Base-by-base conservation (phyloP, 768 basidiomycete species). In the Ramaria rubella region DNA sequence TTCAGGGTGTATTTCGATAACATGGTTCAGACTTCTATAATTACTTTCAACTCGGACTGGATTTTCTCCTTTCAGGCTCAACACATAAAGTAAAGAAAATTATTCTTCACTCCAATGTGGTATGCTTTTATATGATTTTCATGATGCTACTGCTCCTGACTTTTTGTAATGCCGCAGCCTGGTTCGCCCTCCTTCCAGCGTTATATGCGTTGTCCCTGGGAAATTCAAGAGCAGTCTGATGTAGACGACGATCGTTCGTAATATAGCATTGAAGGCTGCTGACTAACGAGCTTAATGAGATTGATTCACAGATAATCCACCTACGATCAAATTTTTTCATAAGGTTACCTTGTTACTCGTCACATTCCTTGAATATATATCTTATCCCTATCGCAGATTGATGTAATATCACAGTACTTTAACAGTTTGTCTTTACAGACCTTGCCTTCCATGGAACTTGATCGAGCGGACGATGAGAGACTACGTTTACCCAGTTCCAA, bases 201-300 rank as follows among this genome's bases (percentile, higher is more conserved):
- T 12, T 93, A 94, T 67, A 90, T 93, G 64, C 85, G 92, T 33
- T 95, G 93, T 69, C 87, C 85, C 40, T 96, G 93, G 93, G 83
- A 87, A 65, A 79, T 96, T 34, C 85, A 89, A 67, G 86, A 85
- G 3, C 73, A 70, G 50, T 87, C 87, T 24, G 88, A 90, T 68
- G 88, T 89, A 55, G 87, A 90, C 56, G 87, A 90, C 73, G 87
- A 90, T 65, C 86, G 88, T 87, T 59, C 60, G 29, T 36, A 14
- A 65, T 62, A 42, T 44, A 17, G 2, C 24, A 42, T 38, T 31
- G 23, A 27, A 49, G n/a, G n/a, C n/a, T n/a, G n/a, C n/a, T 30
- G 45, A 54, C 8, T 29, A 54, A 23, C 52, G 15, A 52, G 43
- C 50, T 31, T 19, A 33, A 11, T 55, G 40, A 51, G 36, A 49